A percentile compares a stretch with the other conserved stretches of the same genome.
These are phyloP conservation scores for Clarkia xantiana DNA, from an alignment of 345 rosid genomes.

Conservation along the genomic window DNA sequence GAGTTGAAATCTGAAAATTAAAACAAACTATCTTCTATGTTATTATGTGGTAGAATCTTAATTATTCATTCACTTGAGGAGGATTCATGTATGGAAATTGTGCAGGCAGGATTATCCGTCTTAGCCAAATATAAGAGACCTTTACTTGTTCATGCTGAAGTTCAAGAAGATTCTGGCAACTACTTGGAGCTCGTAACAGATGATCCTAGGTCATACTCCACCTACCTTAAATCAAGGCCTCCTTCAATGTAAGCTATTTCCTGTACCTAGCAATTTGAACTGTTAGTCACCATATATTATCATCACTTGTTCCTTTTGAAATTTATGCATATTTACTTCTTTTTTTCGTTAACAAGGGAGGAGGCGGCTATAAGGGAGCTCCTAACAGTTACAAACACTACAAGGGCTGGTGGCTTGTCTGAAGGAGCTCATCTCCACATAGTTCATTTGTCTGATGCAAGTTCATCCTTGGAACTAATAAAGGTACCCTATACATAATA, in stretches of 20 bases:
- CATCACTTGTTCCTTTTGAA: not conserved
- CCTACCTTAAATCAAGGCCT: conserved; percentile 81
- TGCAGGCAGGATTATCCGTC: conserved; percentile 63
- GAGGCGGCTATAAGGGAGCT: conserved; percentile 73
- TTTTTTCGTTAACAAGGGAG: conserved; percentile 39
- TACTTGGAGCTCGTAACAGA: conserved; percentile 18
- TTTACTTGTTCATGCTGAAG: conserved; percentile 88
- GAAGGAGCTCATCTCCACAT: conserved; percentile 95
- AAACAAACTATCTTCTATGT: no score
- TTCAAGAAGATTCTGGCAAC: conserved; percentile 22
- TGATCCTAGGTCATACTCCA: conserved; percentile 53
- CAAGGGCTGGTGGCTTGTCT: conserved; percentile 55
- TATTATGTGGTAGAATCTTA: not conserved
- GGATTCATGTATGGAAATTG: conserved; percentile 5
- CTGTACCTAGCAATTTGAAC: not conserved
- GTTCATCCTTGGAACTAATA: conserved; percentile 59
- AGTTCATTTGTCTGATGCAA: conserved; percentile 83
- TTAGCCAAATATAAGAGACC: conserved; percentile 80
- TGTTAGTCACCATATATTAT: not conserved
- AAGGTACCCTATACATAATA: conserved; percentile 30
- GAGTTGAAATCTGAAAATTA: not conserved
- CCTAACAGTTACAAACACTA: conserved; percentile 48
- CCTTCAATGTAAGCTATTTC: conserved; percentile 45
- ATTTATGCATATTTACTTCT: not conserved
- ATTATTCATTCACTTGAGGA: no score